Conservation (phyloP, 305 asterid species). For the Fraxinus sp. region DNA sequence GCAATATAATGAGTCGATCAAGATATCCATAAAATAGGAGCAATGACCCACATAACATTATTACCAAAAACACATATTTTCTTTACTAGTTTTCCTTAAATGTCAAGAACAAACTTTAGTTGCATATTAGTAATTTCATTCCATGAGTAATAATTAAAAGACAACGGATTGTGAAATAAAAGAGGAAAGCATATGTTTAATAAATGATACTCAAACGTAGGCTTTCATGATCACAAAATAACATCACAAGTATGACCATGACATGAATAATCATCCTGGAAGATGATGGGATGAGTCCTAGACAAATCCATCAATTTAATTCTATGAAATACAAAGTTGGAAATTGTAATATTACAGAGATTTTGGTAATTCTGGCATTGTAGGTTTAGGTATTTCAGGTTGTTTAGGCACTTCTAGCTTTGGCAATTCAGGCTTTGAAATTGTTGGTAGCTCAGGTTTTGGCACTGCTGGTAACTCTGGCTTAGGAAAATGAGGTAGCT, state of each 20-base stretch:
- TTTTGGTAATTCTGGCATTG: background rate
- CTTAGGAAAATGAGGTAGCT: background rate
- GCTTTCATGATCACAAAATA: background rate
- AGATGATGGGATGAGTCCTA: background rate
- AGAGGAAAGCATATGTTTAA: too few species aligned
- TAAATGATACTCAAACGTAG: too few species aligned
- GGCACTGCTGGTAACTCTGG: slow-evolving; percentile 1
- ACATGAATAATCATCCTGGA: background rate
- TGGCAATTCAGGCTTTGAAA: slow-evolving; percentile 13
- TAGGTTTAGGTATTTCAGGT: background rate
- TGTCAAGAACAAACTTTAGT: too few species aligned
- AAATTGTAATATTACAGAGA: background rate
- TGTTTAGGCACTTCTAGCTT: background rate
- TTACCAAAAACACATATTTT: too few species aligned
- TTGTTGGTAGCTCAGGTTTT: background rate
- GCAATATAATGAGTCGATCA: too few species aligned
- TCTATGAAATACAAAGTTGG: background rate
- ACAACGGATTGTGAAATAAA: too few species aligned
- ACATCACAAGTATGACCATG: background rate
- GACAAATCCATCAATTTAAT: background rate
- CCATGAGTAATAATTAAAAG: too few species aligned
- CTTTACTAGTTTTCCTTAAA: too few species aligned
- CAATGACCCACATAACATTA: too few species aligned
- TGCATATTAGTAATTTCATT: too few species aligned
- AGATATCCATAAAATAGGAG: too few species aligned